Base-by-base conservation (phyloP, 2,329 filamentous ascomycete genomes). In the Capronia americana region DNA sequence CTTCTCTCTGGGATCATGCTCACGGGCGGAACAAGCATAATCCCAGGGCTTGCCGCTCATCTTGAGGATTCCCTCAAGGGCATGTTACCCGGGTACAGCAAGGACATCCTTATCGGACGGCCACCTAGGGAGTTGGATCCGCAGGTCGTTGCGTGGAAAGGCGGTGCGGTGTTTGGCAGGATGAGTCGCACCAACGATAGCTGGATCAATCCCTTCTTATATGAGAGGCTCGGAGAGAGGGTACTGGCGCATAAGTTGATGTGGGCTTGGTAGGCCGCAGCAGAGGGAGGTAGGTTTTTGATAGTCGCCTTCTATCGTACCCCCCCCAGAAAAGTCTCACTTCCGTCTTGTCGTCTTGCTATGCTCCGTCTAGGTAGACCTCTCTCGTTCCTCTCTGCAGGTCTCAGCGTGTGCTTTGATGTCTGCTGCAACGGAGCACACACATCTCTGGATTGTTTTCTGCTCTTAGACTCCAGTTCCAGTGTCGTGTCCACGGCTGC, bases 111-210 rank as follows among this genome's bases (percentile, higher is more conserved):
- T 68, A 87, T 90, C 26, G 87, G 86, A 1, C 83, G 85, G 23
- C 88, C 88, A n/a, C 95, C 95, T 0, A 85, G 94, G 73, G 95
- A 99, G 73, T 90, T 99, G 82, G 95, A 99, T 79, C 92, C 95
- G 4, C 93, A 97, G 79, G 93, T 98, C n/a, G 91, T 98, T 61
- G 89, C 90, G 8, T 99, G 95, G 95, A 99, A 99, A 84, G 95
- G 95, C 3, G 95, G 92, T 0, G 97, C 93, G 76, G 93, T 99
- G 17, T 99, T 97, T 82, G 93, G 92, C 2, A 93, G 96, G 80
- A 81, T 98, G 72, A 87, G 89, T 67, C 83, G 82, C 54, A 93
- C 92, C 17, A 98, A 98, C 79, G 95, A 99, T 78, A 95, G 91
- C 74, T 99, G 95, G 95, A 92, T 98, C 75, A 90, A 90, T 14